A percentile compares a stretch with the other conserved stretches of the same genome.
Evolutionary conservation across 768 basidiomycete species (phyloP).

Genomic region (Crassisporium funariophilum): DNA sequence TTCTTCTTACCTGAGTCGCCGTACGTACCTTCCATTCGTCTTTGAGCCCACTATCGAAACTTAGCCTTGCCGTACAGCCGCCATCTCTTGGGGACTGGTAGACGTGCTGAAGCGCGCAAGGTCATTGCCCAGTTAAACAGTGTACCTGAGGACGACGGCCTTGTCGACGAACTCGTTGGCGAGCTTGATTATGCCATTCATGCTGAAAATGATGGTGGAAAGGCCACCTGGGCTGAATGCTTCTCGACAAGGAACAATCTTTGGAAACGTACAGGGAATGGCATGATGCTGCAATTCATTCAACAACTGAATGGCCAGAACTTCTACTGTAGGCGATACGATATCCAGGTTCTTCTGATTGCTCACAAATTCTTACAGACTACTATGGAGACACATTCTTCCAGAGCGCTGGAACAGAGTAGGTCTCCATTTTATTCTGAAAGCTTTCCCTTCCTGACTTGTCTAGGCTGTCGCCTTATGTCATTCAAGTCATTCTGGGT

Average conservation of each 20-base stretch:
- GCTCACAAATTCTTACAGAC: constrained; percentile 38
- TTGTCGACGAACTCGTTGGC: constrained; percentile 61
- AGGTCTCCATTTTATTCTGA: constrained; percentile 16
- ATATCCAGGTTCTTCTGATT: not conserved
- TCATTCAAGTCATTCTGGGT: constrained; percentile 78
- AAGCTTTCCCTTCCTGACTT: not conserved
- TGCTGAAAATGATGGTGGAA: constrained; percentile 79
- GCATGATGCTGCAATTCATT: constrained; percentile 84
- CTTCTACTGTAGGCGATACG: constrained; percentile 63
- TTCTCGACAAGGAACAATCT: constrained; percentile 69
- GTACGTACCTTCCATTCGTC: constrained; percentile 37
- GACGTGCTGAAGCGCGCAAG: constrained; percentile 52
- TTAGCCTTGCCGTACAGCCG: constrained; percentile 43
- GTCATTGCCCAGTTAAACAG: constrained; percentile 71
- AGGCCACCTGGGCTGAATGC: constrained; percentile 78
- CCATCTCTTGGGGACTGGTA: constrained; percentile 64
- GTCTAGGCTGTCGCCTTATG: constrained; percentile 60
- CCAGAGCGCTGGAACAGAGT: constrained; percentile 68
- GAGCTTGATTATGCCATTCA: constrained; percentile 68
- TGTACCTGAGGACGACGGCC: constrained; percentile 55
- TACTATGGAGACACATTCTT: constrained; percentile 86
- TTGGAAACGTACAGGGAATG: constrained; percentile 75
- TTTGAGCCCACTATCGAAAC: not conserved
- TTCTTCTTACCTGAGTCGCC: constrained; percentile 82
- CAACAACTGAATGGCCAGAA: constrained; percentile 83